Evolutionary conservation across 2,329 filamentous ascomycete species (phyloP), one percentile per base, ranked within the genome.

Genomic region (Aspergillus awamori): DNA sequence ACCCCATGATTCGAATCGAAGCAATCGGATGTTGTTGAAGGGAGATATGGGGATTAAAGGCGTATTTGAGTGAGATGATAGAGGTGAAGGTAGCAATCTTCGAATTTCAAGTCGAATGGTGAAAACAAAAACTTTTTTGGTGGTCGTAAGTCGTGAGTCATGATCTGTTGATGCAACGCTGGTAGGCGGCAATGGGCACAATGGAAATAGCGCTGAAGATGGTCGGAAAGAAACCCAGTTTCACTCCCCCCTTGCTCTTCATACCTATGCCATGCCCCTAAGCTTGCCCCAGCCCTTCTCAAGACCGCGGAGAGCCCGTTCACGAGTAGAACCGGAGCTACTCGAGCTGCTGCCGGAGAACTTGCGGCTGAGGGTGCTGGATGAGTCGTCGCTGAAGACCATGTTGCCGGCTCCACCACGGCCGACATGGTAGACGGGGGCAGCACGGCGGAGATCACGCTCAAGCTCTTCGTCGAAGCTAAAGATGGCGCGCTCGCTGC

Each of bases 391-490:
- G 47, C 70, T 62, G 67, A 65, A 67, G 54, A 79, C 70, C 64
- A 73, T 74, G 74, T 89, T 89, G 54, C 84, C 86, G 11, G 82
- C 83, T 43, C 86, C 86, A 20, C 86, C 86, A 48, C 86, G 81
- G 47, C 86, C 86, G 64, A 88, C 83, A 72, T 87, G 84, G 80
- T 87, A 88, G 63, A 88, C 82, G 17, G 86, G 86, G 2, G 86
- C 85, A 51, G 82, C 79, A 38, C 83, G 79, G 59, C 82, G 80
- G 64, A 84, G 77, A 62, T 86, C 83, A 60, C 82, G 82, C 67
- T 85, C 81, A 55, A 89, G 81, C 70, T 89, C 86, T 77, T 89
- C 86, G 73, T 89, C 86, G 76, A 89, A 89, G 74, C 82, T 84
- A 81, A 88, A 88, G 73, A 88, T 87, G 70, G 84, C 81, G 43